Evolutionary conservation across 495 filamentous ascomycete species (phyloP).

Genomic region (Penicillium ucsense): DNA sequence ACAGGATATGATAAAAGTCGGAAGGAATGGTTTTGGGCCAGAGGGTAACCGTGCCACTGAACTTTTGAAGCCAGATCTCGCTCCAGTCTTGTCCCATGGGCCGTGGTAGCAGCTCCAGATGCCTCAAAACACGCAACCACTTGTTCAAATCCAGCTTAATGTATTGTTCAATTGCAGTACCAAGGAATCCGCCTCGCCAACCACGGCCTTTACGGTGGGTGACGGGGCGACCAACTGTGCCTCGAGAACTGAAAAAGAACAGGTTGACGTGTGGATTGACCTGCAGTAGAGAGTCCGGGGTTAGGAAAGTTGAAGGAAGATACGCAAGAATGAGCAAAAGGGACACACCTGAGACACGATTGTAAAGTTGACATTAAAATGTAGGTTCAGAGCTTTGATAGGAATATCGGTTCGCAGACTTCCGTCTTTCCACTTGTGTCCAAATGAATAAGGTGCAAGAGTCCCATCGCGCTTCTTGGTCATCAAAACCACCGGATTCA

Average conservation of each 20-base stretch:
- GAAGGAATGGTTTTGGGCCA: constrained; percentile 69
- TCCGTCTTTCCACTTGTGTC: constrained; percentile 98
- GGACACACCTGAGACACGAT: constrained; percentile 68
- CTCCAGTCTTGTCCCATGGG: constrained; percentile 94
- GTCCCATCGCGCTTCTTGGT: constrained; percentile 72
- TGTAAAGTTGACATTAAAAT: constrained; percentile 97
- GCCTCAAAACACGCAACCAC: constrained; percentile 88
- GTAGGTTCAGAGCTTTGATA: constrained; percentile 81
- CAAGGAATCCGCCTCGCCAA: constrained; percentile 92
- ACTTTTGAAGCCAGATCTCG: constrained; percentile 89
- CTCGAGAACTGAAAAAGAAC: constrained; percentile 94
- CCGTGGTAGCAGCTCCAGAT: constrained; percentile 82
- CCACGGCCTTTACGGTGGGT: constrained; percentile 89
- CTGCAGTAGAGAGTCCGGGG: constrained; percentile 6
- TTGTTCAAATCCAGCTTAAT: constrained; percentile 92
- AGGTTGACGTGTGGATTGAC: constrained; percentile 97
- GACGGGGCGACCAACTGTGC: constrained; percentile 83
- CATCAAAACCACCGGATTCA: constrained; percentile 96
- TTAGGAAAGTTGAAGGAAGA: constrained; percentile 1
- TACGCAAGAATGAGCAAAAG: background rate
- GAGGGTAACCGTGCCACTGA: constrained; percentile 89
- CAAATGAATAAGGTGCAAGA: constrained; percentile 79
- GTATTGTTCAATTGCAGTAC: constrained; percentile 85
- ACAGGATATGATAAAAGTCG: constrained; percentile 81
- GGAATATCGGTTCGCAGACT: constrained; percentile 90